Evolutionary conservation across 2,329 filamentous ascomycete genomes (phyloP).

Genomic region (Didymosphaeria variabile): DNA sequence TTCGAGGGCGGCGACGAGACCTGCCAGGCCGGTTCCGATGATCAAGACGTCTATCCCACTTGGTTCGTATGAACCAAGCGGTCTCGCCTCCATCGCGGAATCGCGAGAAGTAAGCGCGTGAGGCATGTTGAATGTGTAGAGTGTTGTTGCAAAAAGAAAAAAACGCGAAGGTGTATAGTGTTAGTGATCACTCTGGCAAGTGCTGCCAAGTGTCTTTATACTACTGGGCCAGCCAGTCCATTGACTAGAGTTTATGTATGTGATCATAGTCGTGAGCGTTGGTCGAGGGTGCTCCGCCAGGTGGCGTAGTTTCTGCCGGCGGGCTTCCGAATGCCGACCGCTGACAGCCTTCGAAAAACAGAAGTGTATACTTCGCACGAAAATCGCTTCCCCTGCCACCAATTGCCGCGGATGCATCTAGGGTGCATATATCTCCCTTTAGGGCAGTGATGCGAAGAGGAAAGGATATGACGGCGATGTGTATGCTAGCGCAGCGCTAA

Average conservation of each 20-base stretch:
- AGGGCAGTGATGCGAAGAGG: neutral
- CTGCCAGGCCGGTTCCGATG: slow-evolving; percentile 51
- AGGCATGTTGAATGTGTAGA: slow-evolving; percentile 38
- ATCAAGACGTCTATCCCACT: slow-evolving; percentile 53
- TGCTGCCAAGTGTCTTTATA: slow-evolving; percentile 20
- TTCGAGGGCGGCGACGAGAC: slow-evolving; percentile 50
- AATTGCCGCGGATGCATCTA: neutral
- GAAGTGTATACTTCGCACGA: neutral
- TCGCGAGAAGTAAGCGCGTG: slow-evolving; percentile 57
- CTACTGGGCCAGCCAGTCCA: neutral
- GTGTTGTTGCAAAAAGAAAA: slow-evolving; percentile 4
- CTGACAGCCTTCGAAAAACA: neutral
- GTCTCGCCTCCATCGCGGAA: slow-evolving; percentile 57
- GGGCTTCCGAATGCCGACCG: slow-evolving; percentile 8
- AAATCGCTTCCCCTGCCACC: neutral
- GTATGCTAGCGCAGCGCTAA: slow-evolving; percentile 10
- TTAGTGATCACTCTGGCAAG: slow-evolving; percentile 40
- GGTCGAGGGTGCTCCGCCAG: slow-evolving; percentile 2
- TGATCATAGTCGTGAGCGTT: neutral
- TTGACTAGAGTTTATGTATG: slow-evolving; percentile 7
- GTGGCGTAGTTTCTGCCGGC: slow-evolving; percentile 2
- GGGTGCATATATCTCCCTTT: neutral
- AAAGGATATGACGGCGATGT: slow-evolving; percentile 8
- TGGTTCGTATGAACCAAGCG: slow-evolving; percentile 61
- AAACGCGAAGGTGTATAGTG: slow-evolving; percentile 15